A percentile compares a stretch with the other conserved stretches of the same genome.
phyloP scores from a whole-genome alignment of 768 basidiomycete species.

The Boletus sp. region DNA sequence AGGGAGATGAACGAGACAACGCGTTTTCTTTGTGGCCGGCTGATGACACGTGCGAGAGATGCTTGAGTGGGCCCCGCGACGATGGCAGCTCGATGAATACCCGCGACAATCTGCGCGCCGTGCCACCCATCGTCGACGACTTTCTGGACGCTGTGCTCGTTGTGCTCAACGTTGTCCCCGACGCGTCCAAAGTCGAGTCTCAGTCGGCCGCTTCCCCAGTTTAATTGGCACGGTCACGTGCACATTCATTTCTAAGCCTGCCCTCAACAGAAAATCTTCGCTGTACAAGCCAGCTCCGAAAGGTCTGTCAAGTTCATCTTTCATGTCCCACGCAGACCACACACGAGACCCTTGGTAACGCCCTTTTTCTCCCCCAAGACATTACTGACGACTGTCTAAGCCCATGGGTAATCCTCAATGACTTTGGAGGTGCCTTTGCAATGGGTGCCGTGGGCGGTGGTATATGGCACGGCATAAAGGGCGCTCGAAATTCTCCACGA shows the following conservation, averaged over 20 bases:
- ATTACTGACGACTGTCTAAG: constrained; percentile 39
- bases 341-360: constrained; percentile 88
- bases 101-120: constrained; percentile 36
- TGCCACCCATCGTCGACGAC: constrained; percentile 18
- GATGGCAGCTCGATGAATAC: constrained; percentile 61
- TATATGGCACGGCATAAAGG: constrained; percentile 99
- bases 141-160: constrained; percentile 12
- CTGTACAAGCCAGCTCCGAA: not conserved
- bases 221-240: constrained; percentile 34
- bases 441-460: constrained; percentile 98
- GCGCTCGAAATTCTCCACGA: constrained; percentile 92
- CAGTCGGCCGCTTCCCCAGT: not conserved
- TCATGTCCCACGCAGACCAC: constrained; percentile 89
- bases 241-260: constrained; percentile 14
- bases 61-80: constrained; percentile 21
- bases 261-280: constrained; percentile 32
- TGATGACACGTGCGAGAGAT: constrained; percentile 27
- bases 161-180: constrained; percentile 15
- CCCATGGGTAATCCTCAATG: constrained; percentile 98
- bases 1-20: constrained; percentile 35
- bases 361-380: not conserved
- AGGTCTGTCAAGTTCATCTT: not conserved
- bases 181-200: constrained; percentile 17
- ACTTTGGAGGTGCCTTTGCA: constrained; percentile 95
- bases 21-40: constrained; percentile 45